Evolutionary conservation across 2,329 filamentous ascomycete species (phyloP).

Genomic region (Fusarium albosuccineum): DNA sequence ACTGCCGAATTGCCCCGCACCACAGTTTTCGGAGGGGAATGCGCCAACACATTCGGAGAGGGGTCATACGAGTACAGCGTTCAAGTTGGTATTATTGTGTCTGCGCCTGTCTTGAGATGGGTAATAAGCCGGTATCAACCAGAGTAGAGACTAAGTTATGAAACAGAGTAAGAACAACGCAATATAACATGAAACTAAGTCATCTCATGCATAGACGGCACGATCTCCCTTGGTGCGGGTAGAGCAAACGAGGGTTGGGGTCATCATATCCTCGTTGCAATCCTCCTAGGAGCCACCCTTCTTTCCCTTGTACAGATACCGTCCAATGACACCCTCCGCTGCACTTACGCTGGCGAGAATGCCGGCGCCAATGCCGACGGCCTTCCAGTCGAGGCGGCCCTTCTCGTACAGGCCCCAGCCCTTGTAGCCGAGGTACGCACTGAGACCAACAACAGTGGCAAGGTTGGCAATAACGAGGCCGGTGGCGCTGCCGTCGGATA

Average conservation of each 20-base stretch:
- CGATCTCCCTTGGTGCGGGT: background rate
- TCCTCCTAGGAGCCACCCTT: constrained; percentile 45
- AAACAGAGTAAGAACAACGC: constrained; percentile 27
- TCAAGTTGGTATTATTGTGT: constrained; percentile 23
- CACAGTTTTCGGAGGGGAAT: too few relatives aligned
- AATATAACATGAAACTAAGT: constrained; percentile 37
- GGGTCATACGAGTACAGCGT: background rate
- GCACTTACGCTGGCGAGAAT: constrained; percentile 63
- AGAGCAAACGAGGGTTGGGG: background rate
- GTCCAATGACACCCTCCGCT: constrained; percentile 63
- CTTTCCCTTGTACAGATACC: constrained; percentile 59
- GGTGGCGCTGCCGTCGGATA: constrained; percentile 60
- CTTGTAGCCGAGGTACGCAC: constrained; percentile 67
- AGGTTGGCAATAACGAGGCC: constrained; percentile 63
- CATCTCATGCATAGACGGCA: constrained; percentile 10
- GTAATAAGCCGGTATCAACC: constrained; percentile 41
- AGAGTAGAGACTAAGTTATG: constrained; percentile 33
- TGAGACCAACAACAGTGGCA: constrained; percentile 64
- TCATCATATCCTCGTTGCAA: constrained; percentile 1
- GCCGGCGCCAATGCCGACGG: constrained; percentile 63
- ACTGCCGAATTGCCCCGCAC: background rate
- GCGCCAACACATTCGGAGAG: background rate
- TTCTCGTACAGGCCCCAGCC: constrained; percentile 69
- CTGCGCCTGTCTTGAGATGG: constrained; percentile 38
- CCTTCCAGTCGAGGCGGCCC: constrained; percentile 64